These are phyloP conservation scores for Fomitopsis pulvina DNA, from an alignment of 768 basidiomycete species.

Conservation along the genomic window DNA sequence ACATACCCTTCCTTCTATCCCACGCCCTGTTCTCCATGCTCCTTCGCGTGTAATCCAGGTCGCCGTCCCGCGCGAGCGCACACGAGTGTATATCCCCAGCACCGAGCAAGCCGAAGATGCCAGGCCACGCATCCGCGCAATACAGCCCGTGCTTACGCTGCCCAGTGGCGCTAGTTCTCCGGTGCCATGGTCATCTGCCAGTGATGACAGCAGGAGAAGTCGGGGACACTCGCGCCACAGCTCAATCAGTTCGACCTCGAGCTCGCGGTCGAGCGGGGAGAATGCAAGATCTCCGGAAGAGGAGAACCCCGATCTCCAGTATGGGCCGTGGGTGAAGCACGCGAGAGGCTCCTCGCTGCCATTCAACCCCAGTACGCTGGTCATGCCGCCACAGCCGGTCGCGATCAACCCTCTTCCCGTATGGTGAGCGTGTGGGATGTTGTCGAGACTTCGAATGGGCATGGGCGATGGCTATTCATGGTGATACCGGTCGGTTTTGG, in stretches of 20 bases:
- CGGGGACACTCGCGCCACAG: not conserved
- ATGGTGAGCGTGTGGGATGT: conserved; percentile 4
- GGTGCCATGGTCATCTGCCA: conserved; percentile 11
- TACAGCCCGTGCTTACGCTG: not conserved
- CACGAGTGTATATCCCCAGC: not conserved
- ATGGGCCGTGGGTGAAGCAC: conserved; percentile 22
- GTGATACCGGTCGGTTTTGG: not conserved
- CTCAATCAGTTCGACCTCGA: not conserved
- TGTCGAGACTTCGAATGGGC: not conserved
- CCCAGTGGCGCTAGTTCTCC: conserved; percentile 15
- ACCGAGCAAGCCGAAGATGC: not conserved
- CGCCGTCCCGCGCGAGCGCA: conserved; percentile 16
- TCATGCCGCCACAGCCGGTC: conserved; percentile 18
- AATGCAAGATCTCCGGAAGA: conserved; percentile 1
- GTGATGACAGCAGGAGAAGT: not conserved
- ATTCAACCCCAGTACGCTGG: conserved; percentile 17
- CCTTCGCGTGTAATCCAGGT: conserved; percentile 4
- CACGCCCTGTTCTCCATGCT: conserved; percentile 38
- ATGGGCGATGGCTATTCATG: not conserved
- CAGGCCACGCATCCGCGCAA: not conserved
- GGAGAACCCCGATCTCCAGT: conserved; percentile 9
- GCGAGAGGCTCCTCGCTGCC: conserved; percentile 18
- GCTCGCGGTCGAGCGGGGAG: not conserved
- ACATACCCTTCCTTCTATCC: conserved; percentile 62
- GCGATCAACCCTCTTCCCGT: conserved; percentile 11